Conservation (phyloP, 768 basidiomycete genomes). For the Boletales sp. region DNA sequence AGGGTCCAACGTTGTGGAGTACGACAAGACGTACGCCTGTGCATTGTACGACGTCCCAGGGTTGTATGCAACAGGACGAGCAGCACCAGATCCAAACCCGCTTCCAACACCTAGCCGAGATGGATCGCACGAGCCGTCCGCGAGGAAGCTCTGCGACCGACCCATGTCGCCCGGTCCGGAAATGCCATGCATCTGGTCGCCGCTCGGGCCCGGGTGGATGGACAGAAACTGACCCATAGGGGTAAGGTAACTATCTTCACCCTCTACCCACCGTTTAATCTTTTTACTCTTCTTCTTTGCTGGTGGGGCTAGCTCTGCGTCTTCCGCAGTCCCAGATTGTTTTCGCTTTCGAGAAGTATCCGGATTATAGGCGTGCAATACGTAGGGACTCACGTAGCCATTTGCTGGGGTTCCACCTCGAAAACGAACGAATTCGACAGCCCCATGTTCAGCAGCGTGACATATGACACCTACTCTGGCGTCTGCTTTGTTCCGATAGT, state of each 20-base stretch:
- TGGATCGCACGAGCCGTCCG: constrained; percentile 11
- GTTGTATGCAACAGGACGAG: constrained; percentile 5
- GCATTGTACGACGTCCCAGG: neutral
- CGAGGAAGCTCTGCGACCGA: constrained; percentile 9
- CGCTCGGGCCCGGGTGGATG: constrained; percentile 2
- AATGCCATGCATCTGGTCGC: constrained; percentile 17
- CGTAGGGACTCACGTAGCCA: constrained; percentile 40
- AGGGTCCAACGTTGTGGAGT: constrained; percentile 13
- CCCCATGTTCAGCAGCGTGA: constrained; percentile 51
- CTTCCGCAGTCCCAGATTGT: constrained; percentile 24
- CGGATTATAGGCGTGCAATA: constrained; percentile 20
- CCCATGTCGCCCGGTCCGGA: constrained; percentile 17
- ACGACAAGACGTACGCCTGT: constrained; percentile 6
- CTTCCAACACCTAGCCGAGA: constrained; percentile 15
- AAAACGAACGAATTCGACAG: constrained; percentile 59
- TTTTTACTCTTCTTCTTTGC: constrained; percentile 28
- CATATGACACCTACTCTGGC: constrained; percentile 57
- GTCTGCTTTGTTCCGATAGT: constrained; percentile 57
- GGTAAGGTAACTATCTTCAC: constrained; percentile 5
- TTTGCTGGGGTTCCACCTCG: constrained; percentile 40
- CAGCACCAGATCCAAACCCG: constrained; percentile 18
- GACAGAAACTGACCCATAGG: neutral
- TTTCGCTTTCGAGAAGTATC: constrained; percentile 36
- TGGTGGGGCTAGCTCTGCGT: constrained; percentile 10
- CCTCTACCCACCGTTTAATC: constrained; percentile 24